Conservation (phyloP, 2,329 filamentous ascomycete genomes). For the Knufia petricola region DNA sequence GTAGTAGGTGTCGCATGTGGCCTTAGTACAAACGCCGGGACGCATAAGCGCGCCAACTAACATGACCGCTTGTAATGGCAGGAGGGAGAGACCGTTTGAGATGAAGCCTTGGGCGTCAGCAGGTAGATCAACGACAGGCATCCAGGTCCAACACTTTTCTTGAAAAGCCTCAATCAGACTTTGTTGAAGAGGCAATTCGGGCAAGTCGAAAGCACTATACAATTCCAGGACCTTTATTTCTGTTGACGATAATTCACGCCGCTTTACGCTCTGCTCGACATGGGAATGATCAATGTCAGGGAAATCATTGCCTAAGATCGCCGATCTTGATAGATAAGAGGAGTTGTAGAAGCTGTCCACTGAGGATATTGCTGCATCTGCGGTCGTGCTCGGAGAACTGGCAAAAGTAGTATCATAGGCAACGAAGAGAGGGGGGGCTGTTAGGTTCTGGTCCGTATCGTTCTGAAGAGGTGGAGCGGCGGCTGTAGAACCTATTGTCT, state of each 20-base stretch:
- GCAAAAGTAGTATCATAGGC: conserved; percentile 2
- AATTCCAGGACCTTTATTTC: conserved; percentile 13
- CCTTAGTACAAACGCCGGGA: conserved; percentile 6
- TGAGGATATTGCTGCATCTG: conserved; percentile 7
- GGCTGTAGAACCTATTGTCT: background rate
- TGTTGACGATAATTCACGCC: conserved; percentile 9
- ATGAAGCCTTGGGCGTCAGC: background rate
- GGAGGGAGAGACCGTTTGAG: conserved; percentile 4
- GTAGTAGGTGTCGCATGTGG: conserved; percentile 9
- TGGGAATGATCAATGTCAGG: conserved; percentile 14
- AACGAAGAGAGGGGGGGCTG: conserved; percentile 10
- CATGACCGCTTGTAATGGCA: conserved; percentile 12
- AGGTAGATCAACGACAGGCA: conserved; percentile 12
- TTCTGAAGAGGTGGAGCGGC: background rate
- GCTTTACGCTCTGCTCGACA: conserved; percentile 8
- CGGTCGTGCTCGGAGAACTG: conserved; percentile 7
- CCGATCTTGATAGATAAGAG: conserved; percentile 11
- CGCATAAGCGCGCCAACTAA: conserved; percentile 7
- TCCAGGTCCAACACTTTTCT: conserved; percentile 15
- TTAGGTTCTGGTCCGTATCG: background rate
- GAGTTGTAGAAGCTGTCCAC: conserved; percentile 14
- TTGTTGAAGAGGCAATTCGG: conserved; percentile 12
- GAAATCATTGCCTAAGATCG: conserved; percentile 14
- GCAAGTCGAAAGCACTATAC: conserved; percentile 13
- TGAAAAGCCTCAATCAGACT: conserved; percentile 11